These are phyloP conservation scores for Ceratobasidium sp. DNA, from an alignment of 1,284 basidiomycete species.

Conservation along the genomic window DNA sequence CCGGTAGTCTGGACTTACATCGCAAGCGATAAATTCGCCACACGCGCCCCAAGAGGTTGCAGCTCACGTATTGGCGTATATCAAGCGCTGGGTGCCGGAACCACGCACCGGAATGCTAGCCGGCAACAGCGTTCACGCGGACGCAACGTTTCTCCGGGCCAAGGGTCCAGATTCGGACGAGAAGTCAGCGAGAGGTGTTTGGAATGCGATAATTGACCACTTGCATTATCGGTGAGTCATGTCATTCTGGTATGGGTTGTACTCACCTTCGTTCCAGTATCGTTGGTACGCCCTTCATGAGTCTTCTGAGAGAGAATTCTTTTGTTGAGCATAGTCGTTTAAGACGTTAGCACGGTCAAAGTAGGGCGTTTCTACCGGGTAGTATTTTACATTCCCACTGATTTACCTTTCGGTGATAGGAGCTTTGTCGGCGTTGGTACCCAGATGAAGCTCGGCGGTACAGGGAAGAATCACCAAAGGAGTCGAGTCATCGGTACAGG, in stretches of 20 bases:
- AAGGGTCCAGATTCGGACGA: constrained; percentile 73
- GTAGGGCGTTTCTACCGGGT: background rate
- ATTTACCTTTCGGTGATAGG: constrained; percentile 60
- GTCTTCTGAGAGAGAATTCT: background rate
- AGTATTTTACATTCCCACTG: background rate
- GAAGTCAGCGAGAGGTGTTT: constrained; percentile 4
- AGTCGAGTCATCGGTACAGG: constrained; percentile 66
- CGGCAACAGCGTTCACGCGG: constrained; percentile 85
- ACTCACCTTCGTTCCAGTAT: constrained; percentile 62
- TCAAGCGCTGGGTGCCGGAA: constrained; percentile 80
- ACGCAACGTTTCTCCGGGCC: constrained; percentile 76
- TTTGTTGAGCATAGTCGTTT: background rate
- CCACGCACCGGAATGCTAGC: constrained; percentile 75
- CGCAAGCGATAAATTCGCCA: constrained; percentile 74
- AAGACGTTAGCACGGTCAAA: constrained; percentile 36
- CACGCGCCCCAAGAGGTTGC: constrained; percentile 69
- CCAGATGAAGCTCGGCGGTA: constrained; percentile 55
- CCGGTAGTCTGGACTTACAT: constrained; percentile 77
- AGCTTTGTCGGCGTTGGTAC: constrained; percentile 82
- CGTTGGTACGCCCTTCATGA: constrained; percentile 65
- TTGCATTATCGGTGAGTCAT: constrained; percentile 78
- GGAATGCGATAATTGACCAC: constrained; percentile 64
- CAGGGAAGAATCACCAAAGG: constrained; percentile 53
- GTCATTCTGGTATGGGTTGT: constrained; percentile 35
- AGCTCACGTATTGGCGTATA: constrained; percentile 72